Base-by-base conservation (phyloP, 2,329 filamentous ascomycete genomes). In the Cercospora zeina region DNA sequence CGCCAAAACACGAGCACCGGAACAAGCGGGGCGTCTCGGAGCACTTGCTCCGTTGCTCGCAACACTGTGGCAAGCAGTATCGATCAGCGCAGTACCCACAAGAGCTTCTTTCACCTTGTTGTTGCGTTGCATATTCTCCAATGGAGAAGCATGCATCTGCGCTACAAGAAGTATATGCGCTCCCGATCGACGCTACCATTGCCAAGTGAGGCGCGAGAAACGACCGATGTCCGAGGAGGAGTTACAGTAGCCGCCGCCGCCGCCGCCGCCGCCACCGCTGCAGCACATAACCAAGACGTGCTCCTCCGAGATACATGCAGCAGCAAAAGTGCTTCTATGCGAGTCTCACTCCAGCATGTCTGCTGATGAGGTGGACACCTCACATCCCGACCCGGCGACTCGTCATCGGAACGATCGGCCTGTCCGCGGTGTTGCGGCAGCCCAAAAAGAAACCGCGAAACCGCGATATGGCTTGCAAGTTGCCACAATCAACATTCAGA, bases 51-150 rank as follows among this genome's bases (percentile, higher is more conserved):
- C 19, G 21, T 49, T n/a, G 21, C 42, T 49, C 42, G 21, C 42
- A 49, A 11, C 5, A 47, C 10, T 19, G 21, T 2, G 5, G 42
- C 42, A 21, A 27, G 24, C 24, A 49, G 42, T 49, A 49, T 14
- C 8, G 14, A n/a, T 2, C 14, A 37, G 34, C 1, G n/a, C 42
- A 27, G 42, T 49, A 49, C 2, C 42, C 42, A 49, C 42, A 27
- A 2, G 24, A 49, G 42, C 42, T 49, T 19, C 21, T 4, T 13
- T 49, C 21, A n/a, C 21, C 42, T 13, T 49, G 42, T 13, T 49
- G 42, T 49, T 49, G 42, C 42, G 27, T 49, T 49, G 42, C 42
- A 49, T 49, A 5, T 49, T 49, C 42, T 49, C 21, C 42, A 49
- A 49, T 27, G 42, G 42, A 30, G 42, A 19, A 10, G 39, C 39